Evolutionary conservation across 257 asterid genomes (phyloP).

Genomic region (Asclepias syriaca): DNA sequence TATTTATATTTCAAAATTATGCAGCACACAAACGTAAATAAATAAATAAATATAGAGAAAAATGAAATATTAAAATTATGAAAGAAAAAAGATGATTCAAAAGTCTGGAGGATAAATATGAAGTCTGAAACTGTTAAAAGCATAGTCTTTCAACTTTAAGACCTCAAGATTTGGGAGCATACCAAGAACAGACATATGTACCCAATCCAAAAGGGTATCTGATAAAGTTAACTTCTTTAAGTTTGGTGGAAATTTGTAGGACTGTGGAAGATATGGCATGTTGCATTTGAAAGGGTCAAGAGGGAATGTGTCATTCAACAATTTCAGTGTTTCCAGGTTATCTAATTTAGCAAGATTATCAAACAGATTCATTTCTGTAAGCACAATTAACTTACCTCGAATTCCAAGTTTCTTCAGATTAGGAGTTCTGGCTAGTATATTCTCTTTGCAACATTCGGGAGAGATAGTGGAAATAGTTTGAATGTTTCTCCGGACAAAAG

Average conservation of each 20-base stretch:
- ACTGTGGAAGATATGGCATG: conserved; percentile 28
- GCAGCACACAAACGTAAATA: too few relatives aligned
- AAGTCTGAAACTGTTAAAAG: conserved; percentile 19
- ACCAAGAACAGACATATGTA: conserved; percentile 32
- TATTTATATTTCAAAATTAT: too few relatives aligned
- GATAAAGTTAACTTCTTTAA: conserved; percentile 41
- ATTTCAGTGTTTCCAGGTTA: conserved; percentile 34
- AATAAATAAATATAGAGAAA: too few relatives aligned
- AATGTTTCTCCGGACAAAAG: conserved; percentile 31
- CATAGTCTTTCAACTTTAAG: conserved; percentile 34
- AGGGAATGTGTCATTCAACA: conserved; percentile 34
- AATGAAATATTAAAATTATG: too few relatives aligned
- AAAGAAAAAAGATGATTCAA: not conserved
- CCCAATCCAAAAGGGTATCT: conserved; percentile 34
- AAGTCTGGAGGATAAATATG: conserved; percentile 3
- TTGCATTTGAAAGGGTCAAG: conserved; percentile 24
- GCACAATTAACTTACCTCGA: conserved; percentile 26
- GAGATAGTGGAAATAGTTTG: conserved; percentile 31
- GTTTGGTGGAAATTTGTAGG: conserved; percentile 39
- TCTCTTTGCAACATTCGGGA: conserved; percentile 39
- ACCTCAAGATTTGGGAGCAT: conserved; percentile 38
- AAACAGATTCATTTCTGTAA: conserved; percentile 18
- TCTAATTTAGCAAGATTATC: conserved; percentile 34
- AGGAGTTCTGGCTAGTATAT: conserved; percentile 35
- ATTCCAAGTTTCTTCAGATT: conserved; percentile 35